A percentile compares a stretch with the other conserved stretches of the same genome.
phyloP scores from a whole-genome alignment of 1,284 basidiomycete species.

The Trichosporon coremiiforme region DNA sequence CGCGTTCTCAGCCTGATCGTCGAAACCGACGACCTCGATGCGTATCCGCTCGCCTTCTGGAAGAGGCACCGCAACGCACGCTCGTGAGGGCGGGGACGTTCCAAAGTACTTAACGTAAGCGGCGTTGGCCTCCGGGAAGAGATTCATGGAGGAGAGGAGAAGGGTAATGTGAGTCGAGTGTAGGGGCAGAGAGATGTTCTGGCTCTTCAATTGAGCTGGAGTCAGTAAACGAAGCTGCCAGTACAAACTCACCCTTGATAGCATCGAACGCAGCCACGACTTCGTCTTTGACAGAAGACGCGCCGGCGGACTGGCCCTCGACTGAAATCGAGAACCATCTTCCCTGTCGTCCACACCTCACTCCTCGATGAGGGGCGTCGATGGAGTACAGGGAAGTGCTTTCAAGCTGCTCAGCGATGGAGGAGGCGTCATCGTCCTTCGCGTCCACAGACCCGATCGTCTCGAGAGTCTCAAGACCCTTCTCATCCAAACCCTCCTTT shows the following conservation, averaged over 20 bases:
- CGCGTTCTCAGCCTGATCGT: constrained; percentile 31
- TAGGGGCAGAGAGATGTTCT: constrained; percentile 61
- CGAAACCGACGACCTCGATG: constrained; percentile 75
- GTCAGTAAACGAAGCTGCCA: not conserved
- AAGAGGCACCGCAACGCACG: constrained; percentile 80
- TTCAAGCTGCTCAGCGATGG: not conserved
- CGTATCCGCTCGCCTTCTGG: constrained; percentile 64
- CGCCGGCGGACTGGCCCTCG: constrained; percentile 27
- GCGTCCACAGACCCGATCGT: constrained; percentile 9
- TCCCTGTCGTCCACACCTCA: constrained; percentile 36
- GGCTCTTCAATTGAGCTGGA: constrained; percentile 61
- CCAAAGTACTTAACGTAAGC: constrained; percentile 83
- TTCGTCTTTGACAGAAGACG: constrained; percentile 42
- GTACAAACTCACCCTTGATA: constrained; percentile 55
- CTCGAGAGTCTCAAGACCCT: constrained; percentile 30
- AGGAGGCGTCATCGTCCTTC: not conserved
- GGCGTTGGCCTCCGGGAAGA: constrained; percentile 73
- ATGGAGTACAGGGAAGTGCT: not conserved
- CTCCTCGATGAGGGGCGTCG: not conserved
- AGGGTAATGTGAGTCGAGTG: constrained; percentile 79
- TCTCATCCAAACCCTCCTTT: constrained; percentile 40
- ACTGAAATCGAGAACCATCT: constrained; percentile 48
- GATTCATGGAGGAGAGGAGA: constrained; percentile 76
- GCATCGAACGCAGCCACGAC: constrained; percentile 52
- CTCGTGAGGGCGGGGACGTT: constrained; percentile 85